Evolutionary conservation across 164 flowering plant genomes (phyloP).

Genomic region (Akebia trifoliata): DNA sequence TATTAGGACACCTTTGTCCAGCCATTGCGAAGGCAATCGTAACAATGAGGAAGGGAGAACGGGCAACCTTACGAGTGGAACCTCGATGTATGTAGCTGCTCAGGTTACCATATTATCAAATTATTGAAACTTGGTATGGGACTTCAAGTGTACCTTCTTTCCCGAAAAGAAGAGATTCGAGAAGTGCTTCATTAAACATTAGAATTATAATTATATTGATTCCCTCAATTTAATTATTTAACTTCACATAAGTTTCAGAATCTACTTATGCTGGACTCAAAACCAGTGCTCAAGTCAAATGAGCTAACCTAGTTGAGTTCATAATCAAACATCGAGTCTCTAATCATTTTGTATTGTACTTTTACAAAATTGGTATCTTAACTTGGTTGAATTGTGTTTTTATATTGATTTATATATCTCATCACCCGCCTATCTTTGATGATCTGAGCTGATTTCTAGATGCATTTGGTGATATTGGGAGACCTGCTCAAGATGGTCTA

Average conservation of each 20-base stretch:
- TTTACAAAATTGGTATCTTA: neutral
- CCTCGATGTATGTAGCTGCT: conserved; percentile 24
- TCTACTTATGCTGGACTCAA: neutral
- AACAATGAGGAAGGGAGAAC: conserved; percentile 38
- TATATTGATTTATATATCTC: too few species aligned
- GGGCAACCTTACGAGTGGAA: conserved; percentile 24
- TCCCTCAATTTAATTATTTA: neutral
- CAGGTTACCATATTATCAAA: neutral
- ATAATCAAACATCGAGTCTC: neutral
- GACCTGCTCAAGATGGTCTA: conserved; percentile 25
- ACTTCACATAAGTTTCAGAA: neutral
- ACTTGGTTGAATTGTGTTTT: neutral
- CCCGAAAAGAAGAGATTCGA: neutral
- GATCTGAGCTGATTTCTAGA: conserved; percentile 15
- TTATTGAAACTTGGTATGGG: neutral
- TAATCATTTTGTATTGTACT: neutral
- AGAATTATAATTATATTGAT: neutral
- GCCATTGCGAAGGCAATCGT: conserved; percentile 31
- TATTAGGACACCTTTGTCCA: conserved; percentile 31
- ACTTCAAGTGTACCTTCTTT: neutral
- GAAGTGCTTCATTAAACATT: neutral
- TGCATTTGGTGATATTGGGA: conserved; percentile 28
- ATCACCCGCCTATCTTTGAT: neutral
- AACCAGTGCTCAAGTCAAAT: neutral
- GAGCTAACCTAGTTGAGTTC: neutral